A percentile compares a stretch with the other conserved stretches of the same genome.
These are phyloP conservation scores for Fusarium decemcellulare DNA, from an alignment of 2,329 filamentous ascomycete genomes.

Conservation along the genomic window DNA sequence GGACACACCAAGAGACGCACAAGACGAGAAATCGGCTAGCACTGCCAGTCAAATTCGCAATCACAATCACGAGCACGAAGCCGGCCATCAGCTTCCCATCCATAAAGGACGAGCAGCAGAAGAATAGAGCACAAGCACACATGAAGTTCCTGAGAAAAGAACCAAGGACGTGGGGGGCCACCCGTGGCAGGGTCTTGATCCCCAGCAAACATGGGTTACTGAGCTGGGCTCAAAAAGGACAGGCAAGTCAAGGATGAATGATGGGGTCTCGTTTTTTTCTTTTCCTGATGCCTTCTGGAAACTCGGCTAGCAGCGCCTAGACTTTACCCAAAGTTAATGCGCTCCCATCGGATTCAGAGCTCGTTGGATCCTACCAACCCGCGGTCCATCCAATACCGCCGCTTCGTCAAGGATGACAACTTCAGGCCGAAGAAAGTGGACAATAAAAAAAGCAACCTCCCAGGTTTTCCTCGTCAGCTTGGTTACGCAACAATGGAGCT, in stretches of 20 bases:
- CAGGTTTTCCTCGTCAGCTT: conserved; percentile 1
- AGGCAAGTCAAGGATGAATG: neutral
- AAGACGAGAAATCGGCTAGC: conserved; percentile 7
- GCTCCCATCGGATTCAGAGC: conserved; percentile 9
- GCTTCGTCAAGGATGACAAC: conserved; percentile 9
- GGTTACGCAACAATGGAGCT: conserved; percentile 15
- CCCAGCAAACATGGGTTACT: conserved; percentile 32
- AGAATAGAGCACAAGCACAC: conserved; percentile 26
- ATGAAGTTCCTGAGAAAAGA: conserved; percentile 24
- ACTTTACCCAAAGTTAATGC: conserved; percentile 3
- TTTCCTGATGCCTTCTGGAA: conserved; percentile 41
- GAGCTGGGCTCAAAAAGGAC: conserved; percentile 6
- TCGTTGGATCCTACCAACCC: conserved; percentile 11
- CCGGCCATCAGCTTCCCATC: conserved; percentile 8
- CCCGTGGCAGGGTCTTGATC: conserved; percentile 12
- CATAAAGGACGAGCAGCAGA: conserved; percentile 4
- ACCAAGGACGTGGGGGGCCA: conserved; percentile 26
- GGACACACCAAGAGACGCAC: conserved; percentile 2
- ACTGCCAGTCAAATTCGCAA: conserved; percentile 15
- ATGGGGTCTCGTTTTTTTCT: conserved; percentile 16
- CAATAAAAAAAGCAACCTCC: conserved; percentile 6
- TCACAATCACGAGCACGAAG: conserved; percentile 18
- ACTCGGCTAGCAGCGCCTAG: conserved; percentile 16
- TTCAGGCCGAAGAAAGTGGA: conserved; percentile 1
- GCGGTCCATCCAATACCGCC: conserved; percentile 7